Conservation (phyloP, 768 basidiomycete genomes). For the Russula ochroleuca region DNA sequence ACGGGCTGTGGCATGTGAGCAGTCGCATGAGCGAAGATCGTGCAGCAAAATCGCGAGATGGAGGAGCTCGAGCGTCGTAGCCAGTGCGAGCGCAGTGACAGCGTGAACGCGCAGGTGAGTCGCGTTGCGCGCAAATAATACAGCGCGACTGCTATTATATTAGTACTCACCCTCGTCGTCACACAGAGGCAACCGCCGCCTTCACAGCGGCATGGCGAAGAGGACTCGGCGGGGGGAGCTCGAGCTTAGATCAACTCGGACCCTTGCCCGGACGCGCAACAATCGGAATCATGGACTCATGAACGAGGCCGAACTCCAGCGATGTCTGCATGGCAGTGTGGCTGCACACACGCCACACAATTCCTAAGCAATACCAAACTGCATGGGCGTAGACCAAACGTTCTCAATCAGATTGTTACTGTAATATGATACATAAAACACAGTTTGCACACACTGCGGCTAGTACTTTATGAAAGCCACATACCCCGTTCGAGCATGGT, state of each 20-base stretch:
- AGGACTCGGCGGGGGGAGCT: constrained; percentile 46
- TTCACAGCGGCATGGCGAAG: constrained; percentile 26
- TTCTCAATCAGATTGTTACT: too few species aligned
- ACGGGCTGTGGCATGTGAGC: constrained; percentile 12
- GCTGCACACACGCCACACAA: too few species aligned
- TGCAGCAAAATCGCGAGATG: constrained; percentile 69
- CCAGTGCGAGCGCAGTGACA: constrained; percentile 39
- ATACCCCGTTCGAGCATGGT: too few species aligned
- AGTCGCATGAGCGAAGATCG: constrained; percentile 59
- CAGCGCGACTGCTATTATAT: not conserved
- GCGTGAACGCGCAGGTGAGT: constrained; percentile 27
- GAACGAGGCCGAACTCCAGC: too few species aligned
- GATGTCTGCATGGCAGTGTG: too few species aligned
- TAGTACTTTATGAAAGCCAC: too few species aligned
- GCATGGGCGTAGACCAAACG: too few species aligned
- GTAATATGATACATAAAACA: too few species aligned
- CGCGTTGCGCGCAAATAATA: too few species aligned
- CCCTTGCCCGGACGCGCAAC: constrained; percentile 67
- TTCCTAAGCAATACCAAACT: too few species aligned
- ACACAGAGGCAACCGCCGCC: constrained; percentile 19
- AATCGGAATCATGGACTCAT: constrained; percentile 23
- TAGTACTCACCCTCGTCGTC: too few species aligned
- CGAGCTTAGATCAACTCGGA: constrained; percentile 67
- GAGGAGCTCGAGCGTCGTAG: constrained; percentile 58
- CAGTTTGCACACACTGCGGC: too few species aligned